These are phyloP conservation scores for Psilocybe cubensis DNA, from an alignment of 768 basidiomycete genomes.

Conservation along the genomic window DNA sequence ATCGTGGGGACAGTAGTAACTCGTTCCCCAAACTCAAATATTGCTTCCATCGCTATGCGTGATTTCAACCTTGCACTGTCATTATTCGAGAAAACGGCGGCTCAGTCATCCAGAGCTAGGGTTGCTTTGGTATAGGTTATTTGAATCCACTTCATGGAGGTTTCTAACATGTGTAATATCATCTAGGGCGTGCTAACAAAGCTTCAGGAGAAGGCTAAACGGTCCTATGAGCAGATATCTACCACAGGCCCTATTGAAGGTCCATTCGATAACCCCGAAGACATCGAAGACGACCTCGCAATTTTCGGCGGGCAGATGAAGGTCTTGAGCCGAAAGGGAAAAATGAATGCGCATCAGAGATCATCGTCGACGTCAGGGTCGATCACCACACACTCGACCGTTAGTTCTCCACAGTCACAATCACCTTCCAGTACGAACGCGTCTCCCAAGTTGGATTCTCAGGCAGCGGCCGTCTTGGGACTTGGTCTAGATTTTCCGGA, in stretches of 20 bases:
- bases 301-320: slow-evolving; percentile 59
- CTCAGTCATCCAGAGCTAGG: slow-evolving; percentile 47
- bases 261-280: slow-evolving; percentile 25
- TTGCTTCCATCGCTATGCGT: slow-evolving; percentile 51
- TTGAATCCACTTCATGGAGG: too few species aligned
- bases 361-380: slow-evolving; percentile 11
- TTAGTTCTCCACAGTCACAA: slow-evolving; percentile 4
- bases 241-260: slow-evolving; percentile 10
- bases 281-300: slow-evolving; percentile 50
- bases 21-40: slow-evolving; percentile 51
- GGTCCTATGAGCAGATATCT: slow-evolving; percentile 35
- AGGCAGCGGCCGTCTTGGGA: neutral
- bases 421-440: slow-evolving; percentile 7
- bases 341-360: slow-evolving; percentile 7
- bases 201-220: slow-evolving; percentile 47
- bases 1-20: slow-evolving; percentile 66
- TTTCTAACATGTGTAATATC: too few species aligned
- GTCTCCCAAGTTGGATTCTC: neutral
- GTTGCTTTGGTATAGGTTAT: slow-evolving; percentile 55
- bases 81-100: slow-evolving; percentile 48
- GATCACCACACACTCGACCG: neutral
- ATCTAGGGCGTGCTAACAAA: slow-evolving; percentile 47
- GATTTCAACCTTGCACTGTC: slow-evolving; percentile 51
- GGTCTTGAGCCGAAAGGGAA: slow-evolving; percentile 38
- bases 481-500: slow-evolving; percentile 23